phyloP scores from a whole-genome alignment of 2,329 filamentous ascomycete species.

The Coniochaeta ligniaria region DNA sequence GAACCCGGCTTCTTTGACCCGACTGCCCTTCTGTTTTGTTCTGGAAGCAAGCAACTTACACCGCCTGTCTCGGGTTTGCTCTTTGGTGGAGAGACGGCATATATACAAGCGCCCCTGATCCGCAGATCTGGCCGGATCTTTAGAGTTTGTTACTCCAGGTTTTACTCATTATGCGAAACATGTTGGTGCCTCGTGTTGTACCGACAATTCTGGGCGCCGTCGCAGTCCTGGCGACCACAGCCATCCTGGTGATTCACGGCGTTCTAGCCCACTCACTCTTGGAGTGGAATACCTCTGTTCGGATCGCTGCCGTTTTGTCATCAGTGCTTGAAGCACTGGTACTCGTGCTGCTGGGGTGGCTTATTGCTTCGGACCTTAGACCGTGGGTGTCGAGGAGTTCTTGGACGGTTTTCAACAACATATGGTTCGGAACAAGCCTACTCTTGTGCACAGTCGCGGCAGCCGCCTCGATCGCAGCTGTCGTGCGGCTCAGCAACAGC shows the following conservation, averaged over 20 bases:
- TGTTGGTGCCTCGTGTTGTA: constrained; percentile 26
- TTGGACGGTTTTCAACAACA: constrained; percentile 16
- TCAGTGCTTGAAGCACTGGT: constrained; percentile 27
- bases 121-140: not conserved
- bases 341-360: constrained; percentile 24
- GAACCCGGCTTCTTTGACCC: not conserved
- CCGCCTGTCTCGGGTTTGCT: not conserved
- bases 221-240: constrained; percentile 29
- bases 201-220: constrained; percentile 27
- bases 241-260: constrained; percentile 30
- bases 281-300: constrained; percentile 20
- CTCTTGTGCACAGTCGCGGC: constrained; percentile 36
- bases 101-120: not conserved
- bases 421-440: constrained; percentile 30
- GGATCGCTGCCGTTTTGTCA: constrained; percentile 28
- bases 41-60: not conserved
- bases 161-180: constrained; percentile 12
- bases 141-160: constrained; percentile 3
- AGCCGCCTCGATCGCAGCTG: constrained; percentile 33
- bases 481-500: constrained; percentile 32
- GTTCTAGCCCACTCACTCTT: constrained; percentile 28
- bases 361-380: constrained; percentile 23
- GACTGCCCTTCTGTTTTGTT: not conserved
- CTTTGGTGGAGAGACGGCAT: not conserved
- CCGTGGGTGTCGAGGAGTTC: constrained; percentile 10